Percentiles rank a stretch among this genome's conserved stretches.
phyloP scores from a whole-genome alignment of 352 stramenopile genomes.

The Pythium monospermum region DNA sequence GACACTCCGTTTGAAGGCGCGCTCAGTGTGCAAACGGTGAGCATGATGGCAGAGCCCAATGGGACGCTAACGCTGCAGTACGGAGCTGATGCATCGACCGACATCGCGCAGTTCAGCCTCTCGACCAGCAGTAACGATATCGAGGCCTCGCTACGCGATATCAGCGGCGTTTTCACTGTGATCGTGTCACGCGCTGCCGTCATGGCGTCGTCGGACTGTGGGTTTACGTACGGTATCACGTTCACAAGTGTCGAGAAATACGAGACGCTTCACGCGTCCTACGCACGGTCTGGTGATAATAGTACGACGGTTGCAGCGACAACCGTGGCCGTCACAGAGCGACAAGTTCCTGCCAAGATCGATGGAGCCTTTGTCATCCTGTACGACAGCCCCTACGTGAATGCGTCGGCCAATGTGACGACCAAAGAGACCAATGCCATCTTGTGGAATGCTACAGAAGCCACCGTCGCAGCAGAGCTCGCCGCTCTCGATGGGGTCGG shows the following conservation, averaged over 20 bases:
- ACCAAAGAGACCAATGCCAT: slow-evolving; percentile 27
- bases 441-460: slow-evolving; percentile 45
- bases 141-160: slow-evolving; percentile 26
- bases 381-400: slow-evolving; percentile 33
- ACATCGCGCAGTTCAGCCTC: slow-evolving; percentile 16
- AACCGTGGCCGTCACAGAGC: slow-evolving; percentile 19
- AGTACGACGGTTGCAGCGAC: slow-evolving; percentile 9
- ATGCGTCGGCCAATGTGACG: slow-evolving; percentile 30
- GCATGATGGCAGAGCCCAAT: slow-evolving; percentile 21
- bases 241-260: slow-evolving; percentile 53
- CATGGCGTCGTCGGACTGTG: slow-evolving; percentile 19
- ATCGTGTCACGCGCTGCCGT: slow-evolving; percentile 19
- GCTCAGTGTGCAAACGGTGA: slow-evolving; percentile 16
- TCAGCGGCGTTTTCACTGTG: slow-evolving; percentile 34
- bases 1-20: slow-evolving; percentile 42
- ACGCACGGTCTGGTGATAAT: slow-evolving; percentile 8
- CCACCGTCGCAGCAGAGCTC: slow-evolving; percentile 28
- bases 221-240: slow-evolving; percentile 43
- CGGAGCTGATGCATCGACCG: no score
- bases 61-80: slow-evolving; percentile 44
- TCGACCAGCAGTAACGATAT: slow-evolving; percentile 20
- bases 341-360: slow-evolving; percentile 37
- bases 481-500: slow-evolving; percentile 44
- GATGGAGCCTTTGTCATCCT: slow-evolving; percentile 40
- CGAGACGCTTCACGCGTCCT: slow-evolving; percentile 23